Evolutionary conservation across 1,139 yeast species (phyloP), one percentile per base, ranked within the genome.

Genomic region (Yamadazyma kanchanaburiensis): DNA sequence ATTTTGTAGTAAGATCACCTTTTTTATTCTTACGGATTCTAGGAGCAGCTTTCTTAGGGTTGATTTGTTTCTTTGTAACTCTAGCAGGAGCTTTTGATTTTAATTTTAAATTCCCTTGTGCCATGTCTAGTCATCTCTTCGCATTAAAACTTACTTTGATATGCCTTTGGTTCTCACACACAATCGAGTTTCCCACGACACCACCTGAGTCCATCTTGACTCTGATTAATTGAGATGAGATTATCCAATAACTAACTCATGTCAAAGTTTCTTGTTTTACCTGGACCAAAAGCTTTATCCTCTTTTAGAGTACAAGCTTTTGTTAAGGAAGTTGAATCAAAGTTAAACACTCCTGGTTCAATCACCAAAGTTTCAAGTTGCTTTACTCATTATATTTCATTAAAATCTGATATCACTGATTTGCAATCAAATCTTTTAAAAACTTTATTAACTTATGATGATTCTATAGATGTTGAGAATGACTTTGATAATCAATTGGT

Each of bases 261-360:
- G 30, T n/a, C 27, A 13, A 30, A 48, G 26, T 64, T 58, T 59
- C 70, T 82, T 55, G 71, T 83, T 45, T 69, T 86, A 44, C 83
- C 95, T 30, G 98, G 98, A 37, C 95, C 96, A 31, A 75, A 74
- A 53, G 97, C 96, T 40, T 72, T 89, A 53, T 88, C 97, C 31
- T 74, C 74, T 31, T 91, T 91, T 60, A 77, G 98, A 61, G 79
- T 88, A 45, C 74, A 77, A 39, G 80, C 73, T 45, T 69, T 88
- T 62, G 67, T 77, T 45, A 73, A 74, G 48, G 89, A 82, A 48
- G 76, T 89, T 60, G 84, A 85, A 60, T 72, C 72, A 38, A 70
- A 78, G 35, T 77, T 82, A 40, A 76, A 76, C 51, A 72, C 83
- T 16, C 32, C 53, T 13, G 64, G 76, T 12, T 78, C 81, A 31